Conservation (phyloP, 116 monocot species). For the Zostera marina region DNA sequence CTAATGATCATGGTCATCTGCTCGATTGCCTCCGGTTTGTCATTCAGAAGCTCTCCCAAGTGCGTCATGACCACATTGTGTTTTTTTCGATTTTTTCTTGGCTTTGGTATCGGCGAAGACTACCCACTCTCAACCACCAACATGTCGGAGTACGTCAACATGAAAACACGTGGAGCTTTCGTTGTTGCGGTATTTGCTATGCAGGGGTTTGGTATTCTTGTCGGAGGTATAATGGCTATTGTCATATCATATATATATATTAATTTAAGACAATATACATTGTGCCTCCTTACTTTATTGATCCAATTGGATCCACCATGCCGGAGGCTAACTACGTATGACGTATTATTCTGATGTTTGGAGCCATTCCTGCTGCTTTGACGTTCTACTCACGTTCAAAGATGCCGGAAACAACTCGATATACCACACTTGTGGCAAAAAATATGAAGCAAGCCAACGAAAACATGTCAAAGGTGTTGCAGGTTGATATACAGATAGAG, state of each 20-base stretch:
- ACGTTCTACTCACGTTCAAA: background rate
- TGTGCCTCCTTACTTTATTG: background rate
- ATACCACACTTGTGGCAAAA: background rate
- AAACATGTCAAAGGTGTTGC: background rate
- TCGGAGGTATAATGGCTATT: conserved; percentile 16
- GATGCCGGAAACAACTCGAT: background rate
- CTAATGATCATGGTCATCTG: conserved; percentile 14
- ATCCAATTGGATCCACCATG: background rate
- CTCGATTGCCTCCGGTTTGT: conserved; percentile 11
- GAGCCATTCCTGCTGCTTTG: background rate
- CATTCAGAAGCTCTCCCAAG: conserved; percentile 4
- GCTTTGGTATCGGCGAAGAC: conserved; percentile 65
- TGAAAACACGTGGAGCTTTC: conserved; percentile 55
- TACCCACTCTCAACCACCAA: conserved; percentile 69
- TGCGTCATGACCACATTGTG: conserved; percentile 22
- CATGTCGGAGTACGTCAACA: conserved; percentile 73
- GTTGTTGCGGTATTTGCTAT: conserved; percentile 70
- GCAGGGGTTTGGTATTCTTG: conserved; percentile 45
- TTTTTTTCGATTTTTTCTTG: conserved; percentile 77
- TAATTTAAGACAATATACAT: too few species aligned
- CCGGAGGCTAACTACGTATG: background rate
- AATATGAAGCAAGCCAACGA: background rate
- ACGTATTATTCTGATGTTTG: background rate
- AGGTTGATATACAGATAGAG: background rate
- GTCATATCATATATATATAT: too few species aligned